Percentiles rank a stretch among this genome's conserved stretches.
These are phyloP conservation scores for Rhodotorula sp. DNA, from an alignment of 1,284 basidiomycete genomes.

Conservation along the genomic window DNA sequence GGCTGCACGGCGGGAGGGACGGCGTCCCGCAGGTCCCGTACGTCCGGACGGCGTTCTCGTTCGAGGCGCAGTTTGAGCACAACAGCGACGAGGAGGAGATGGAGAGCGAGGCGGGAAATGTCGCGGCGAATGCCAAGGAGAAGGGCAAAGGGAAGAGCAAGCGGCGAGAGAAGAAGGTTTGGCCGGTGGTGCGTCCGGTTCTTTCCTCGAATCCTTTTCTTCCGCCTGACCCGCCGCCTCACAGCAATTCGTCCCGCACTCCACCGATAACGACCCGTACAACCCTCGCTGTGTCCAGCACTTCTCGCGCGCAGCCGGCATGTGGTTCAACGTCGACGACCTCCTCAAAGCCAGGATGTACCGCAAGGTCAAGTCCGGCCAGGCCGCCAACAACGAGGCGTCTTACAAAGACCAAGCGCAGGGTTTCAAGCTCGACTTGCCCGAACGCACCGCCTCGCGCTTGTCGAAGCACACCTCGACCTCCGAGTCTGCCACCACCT, in stretches of 20 bases:
- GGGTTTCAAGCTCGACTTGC: background rate
- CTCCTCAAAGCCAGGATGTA: background rate
- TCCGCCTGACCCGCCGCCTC: too few species aligned
- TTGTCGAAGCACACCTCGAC: background rate
- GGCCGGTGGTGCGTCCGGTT: constrained; percentile 2
- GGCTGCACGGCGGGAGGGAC: background rate
- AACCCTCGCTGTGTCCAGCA: constrained; percentile 11
- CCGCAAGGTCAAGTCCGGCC: background rate
- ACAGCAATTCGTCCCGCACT: constrained; percentile 13
- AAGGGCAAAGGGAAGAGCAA: background rate
- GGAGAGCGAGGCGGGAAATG: background rate
- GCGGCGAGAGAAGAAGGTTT: background rate
- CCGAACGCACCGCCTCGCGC: background rate
- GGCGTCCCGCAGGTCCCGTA: constrained; percentile 9
- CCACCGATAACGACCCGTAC: background rate
- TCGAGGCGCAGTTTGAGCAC: background rate
- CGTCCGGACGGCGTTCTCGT: constrained; percentile 10
- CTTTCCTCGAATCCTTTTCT: too few species aligned
- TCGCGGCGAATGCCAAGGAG: background rate
- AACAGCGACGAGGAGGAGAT: background rate
- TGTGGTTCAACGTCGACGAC: constrained; percentile 15
- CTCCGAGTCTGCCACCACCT: background rate
- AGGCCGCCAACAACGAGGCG: background rate
- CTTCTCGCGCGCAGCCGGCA: background rate
- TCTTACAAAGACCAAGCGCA: background rate